phyloP scores from a whole-genome alignment of 2,329 filamentous ascomycete genomes.

The Sarocladiaceae sp. region DNA sequence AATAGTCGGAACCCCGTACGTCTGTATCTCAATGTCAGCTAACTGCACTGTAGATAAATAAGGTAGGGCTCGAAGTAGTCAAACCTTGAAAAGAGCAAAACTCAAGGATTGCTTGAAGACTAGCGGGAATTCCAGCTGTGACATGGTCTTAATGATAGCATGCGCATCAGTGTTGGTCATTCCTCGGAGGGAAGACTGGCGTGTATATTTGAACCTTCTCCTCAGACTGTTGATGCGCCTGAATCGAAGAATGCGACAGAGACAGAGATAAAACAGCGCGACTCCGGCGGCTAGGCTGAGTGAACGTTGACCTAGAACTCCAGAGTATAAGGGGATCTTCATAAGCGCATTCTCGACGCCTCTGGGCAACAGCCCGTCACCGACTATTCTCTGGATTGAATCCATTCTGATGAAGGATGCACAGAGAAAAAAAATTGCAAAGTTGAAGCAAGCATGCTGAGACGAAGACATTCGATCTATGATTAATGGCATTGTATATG shows the following conservation, averaged over 20 bases:
- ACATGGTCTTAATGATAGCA: conserved; percentile 32
- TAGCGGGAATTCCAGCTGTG: conserved; percentile 31
- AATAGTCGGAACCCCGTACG: conserved; percentile 34
- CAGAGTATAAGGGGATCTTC: background rate
- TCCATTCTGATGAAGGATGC: background rate
- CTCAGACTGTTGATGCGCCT: background rate
- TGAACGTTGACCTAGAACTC: background rate
- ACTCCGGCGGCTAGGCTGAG: background rate
- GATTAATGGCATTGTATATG: too few relatives aligned
- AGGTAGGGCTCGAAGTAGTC: conserved; percentile 15
- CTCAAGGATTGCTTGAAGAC: conserved; percentile 32
- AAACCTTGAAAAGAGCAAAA: conserved; percentile 33
- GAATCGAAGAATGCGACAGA: background rate
- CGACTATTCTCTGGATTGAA: background rate
- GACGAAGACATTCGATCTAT: too few relatives aligned
- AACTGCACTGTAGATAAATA: too few relatives aligned
- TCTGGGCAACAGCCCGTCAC: background rate
- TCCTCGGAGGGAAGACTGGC: conserved; percentile 29
- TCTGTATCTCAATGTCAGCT: conserved; percentile 20
- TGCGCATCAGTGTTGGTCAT: conserved; percentile 43
- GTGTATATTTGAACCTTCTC: conserved; percentile 18
- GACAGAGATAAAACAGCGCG: background rate
- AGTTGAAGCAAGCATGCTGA: too few relatives aligned
- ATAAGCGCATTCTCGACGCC: background rate
- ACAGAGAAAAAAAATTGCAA: too few relatives aligned